These are phyloP conservation scores for Knoxdaviesia capensis DNA, from an alignment of 2,329 filamentous ascomycete genomes.

Conservation along the genomic window DNA sequence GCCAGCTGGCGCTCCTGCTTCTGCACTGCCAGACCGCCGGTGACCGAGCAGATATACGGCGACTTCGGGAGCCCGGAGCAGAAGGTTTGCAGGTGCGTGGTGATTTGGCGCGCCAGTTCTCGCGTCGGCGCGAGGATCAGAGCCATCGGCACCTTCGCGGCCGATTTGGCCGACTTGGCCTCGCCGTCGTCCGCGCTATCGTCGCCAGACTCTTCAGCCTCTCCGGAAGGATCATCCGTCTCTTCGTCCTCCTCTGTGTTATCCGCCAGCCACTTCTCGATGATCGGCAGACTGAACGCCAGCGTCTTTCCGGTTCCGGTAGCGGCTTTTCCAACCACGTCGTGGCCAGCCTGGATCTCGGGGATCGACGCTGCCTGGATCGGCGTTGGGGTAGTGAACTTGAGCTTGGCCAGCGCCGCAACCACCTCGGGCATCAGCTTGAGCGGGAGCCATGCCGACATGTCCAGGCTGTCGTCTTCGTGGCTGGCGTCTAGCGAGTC, in stretches of 20 bases:
- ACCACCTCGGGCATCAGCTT: slow-evolving; percentile 53
- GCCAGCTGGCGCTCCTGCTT: slow-evolving; percentile 79
- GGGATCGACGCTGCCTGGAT: slow-evolving; percentile 73
- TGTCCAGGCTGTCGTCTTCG: slow-evolving; percentile 32
- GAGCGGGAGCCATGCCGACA: slow-evolving; percentile 61
- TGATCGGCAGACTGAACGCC: slow-evolving; percentile 81
- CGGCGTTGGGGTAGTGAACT: slow-evolving; percentile 59
- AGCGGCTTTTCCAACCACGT: slow-evolving; percentile 88
- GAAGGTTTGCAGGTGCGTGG: slow-evolving; percentile 60
- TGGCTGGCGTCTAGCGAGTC: slow-evolving; percentile 34
- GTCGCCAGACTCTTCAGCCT: slow-evolving; percentile 15
- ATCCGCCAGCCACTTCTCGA: slow-evolving; percentile 53
- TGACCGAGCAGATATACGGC: slow-evolving; percentile 69
- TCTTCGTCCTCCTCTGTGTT: slow-evolving; percentile 12
- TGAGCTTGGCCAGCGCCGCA: slow-evolving; percentile 55
- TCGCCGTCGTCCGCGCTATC: slow-evolving; percentile 7
- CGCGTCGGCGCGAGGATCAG: slow-evolving; percentile 79
- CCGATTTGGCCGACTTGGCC: slow-evolving; percentile 8
- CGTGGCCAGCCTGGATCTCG: slow-evolving; percentile 60
- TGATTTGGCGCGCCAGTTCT: slow-evolving; percentile 83
- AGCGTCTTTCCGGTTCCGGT: slow-evolving; percentile 95
- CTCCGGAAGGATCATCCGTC: slow-evolving; percentile 1
- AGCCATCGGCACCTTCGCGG: slow-evolving; percentile 38
- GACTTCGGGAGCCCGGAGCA: slow-evolving; percentile 39
- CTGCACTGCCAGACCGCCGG: slow-evolving; percentile 79